Evolutionary conservation across 2,329 filamentous ascomycete genomes (phyloP), one percentile per base, ranked within the genome.

Genomic region (Leptographium lundbergii): DNA sequence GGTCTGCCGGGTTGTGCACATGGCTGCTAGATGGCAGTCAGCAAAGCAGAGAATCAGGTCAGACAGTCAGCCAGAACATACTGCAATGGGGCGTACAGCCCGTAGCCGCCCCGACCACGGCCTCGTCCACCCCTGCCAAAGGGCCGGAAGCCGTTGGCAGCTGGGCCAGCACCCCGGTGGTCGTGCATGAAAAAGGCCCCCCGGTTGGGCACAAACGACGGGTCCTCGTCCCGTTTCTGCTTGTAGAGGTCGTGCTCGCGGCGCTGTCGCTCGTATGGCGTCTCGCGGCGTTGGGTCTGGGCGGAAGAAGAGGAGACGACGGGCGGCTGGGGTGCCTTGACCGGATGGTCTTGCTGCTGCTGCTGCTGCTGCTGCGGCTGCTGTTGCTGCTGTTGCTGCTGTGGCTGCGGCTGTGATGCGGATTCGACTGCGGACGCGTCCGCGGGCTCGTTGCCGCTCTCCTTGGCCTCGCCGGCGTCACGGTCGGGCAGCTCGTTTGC

Each of bases 151-250:
- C 87, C 87, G 72, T 91, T 92, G 57, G 85, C 81, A 64, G 85
- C 83, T 52, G 86, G 81, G n/a, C 87, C 87, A 59, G 87, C 82
- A 66, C 89, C 86, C 62, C 90, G 83, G 68, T 94, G 89, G 70
- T 97, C 94, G 72, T 97, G 92, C 83, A 97, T 91, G 75, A 96
- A 97, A 77, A 97, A 97, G 62, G 89, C 87, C 61, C 94, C 94
- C 64, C 92, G 81, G 68, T 95, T 96, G 58, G 94, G 92, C 59
- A 96, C 92, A 73, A 96, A 96, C 13, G 91, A 85, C 42, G 92
- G 92, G 70, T 96, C 90, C 66, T 89, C 85, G 69, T 95, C 90
- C 66, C 89, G 82, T 71, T 89, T 89, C 74, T 87, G 89, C 73
- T 87, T 85, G 74, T 95, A 95, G 68, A 95, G 89, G 64, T 96